Base-by-base conservation (phyloP, 371 early-diverging fungal genomes). In the Vairimorpha ceranae region DNA sequence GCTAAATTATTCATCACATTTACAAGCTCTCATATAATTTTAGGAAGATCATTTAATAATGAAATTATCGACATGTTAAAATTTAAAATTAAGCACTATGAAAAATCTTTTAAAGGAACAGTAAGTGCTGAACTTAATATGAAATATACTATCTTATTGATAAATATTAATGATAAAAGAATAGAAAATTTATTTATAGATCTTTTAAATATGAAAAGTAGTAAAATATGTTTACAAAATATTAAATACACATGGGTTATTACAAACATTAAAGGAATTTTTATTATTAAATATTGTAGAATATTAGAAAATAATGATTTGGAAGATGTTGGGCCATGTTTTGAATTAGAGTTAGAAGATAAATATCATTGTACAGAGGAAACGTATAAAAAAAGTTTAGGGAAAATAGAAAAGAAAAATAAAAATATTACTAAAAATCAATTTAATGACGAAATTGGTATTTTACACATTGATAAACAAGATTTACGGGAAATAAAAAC, bases 361-460 rank as follows among this genome's bases (percentile, higher is more conserved):
- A 60, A 41, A 52, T 64, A 69, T 45, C 60, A 52, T 51, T 79
- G 69, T 38, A 30, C 33, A 33, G 79, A 74, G 19, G 76, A 76
- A 32, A 41, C 38, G 32, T 75, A 48, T 43, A 69, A 64, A 51
- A 65, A 66, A 46, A 33, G 27, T 29, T 0, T 36, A 8, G 43
- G 8, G 1, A 41, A 63, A 25, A 38, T 41, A 10, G 35, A 51
- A 1, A 76, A 74, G 41, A 70, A 60, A 14, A 51, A 27, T 33
- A 77, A 71, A 54, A 80, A 80, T 45, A 54, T 68, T 14, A 30
- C 14, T 21, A 76, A 80, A 59, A 77, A 66, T 51, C 65, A 33
- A 14, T 63, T 66, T 58, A 80, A 74, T 29, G 77, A 77, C 56
- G 66, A 27, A 63, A 73, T 80, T n/a, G 80, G 80, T 12, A 80